Evolutionary conservation across 345 rosid species (phyloP).

Genomic region (Triadica sebifera): DNA sequence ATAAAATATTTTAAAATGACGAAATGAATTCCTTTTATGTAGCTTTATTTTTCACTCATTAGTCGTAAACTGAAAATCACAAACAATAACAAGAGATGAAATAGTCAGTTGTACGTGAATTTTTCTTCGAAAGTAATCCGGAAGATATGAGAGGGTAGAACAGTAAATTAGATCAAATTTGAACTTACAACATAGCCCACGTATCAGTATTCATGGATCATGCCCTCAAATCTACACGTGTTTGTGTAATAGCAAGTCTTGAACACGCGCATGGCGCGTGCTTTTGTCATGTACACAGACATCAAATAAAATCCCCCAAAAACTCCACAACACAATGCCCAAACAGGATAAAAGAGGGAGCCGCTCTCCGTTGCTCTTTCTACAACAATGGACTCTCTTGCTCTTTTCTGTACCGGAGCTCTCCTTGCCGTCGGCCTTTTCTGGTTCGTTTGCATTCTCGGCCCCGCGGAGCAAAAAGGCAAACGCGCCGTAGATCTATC

Average conservation of each 20-base stretch:
- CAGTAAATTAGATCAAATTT: no score
- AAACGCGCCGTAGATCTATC: slow-evolving; percentile 73
- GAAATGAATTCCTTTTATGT: no score
- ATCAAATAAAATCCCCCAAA: not conserved
- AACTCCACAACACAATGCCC: not conserved
- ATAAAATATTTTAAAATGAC: no score
- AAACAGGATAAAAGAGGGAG: not conserved
- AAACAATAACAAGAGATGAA: no score
- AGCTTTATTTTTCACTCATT: no score
- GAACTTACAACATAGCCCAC: not conserved
- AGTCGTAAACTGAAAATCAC: no score
- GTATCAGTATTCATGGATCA: not conserved
- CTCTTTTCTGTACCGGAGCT: slow-evolving; percentile 67
- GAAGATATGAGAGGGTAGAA: no score
- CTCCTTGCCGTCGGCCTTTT: slow-evolving; percentile 67
- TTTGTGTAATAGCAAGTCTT: not conserved
- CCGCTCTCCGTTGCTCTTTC: no score
- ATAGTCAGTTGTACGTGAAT: no score
- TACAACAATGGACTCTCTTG: slow-evolving; percentile 47
- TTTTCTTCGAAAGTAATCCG: no score
- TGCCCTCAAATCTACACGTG: not conserved
- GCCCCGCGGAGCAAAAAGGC: slow-evolving; percentile 83
- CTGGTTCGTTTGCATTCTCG: slow-evolving; percentile 86
- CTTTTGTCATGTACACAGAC: not conserved
- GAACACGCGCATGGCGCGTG: slow-evolving; percentile 5